Conservation (phyloP, 2,329 filamentous ascomycete species). For the Ophiocordyceps camponoti-floridani region DNA sequence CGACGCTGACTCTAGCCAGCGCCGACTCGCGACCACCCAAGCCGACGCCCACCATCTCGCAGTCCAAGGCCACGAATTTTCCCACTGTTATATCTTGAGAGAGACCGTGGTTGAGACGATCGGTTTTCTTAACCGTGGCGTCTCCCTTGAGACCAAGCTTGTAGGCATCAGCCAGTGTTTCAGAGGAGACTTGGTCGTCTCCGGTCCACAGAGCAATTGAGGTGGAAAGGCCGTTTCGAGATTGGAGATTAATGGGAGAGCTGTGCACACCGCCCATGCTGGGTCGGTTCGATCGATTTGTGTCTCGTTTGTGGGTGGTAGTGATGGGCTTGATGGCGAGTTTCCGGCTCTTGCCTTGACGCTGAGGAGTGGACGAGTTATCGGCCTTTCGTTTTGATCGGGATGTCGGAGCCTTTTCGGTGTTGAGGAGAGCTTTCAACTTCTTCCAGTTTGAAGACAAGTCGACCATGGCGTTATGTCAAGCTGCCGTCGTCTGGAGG, state of each 20-base stretch:
- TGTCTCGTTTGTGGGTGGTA: not conserved
- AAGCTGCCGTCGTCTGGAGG: no score
- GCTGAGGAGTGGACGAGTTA: conserved; percentile 8
- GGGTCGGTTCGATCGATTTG: not conserved
- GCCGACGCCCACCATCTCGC: conserved; percentile 92
- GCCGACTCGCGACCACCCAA: conserved; percentile 51
- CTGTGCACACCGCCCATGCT: conserved; percentile 41
- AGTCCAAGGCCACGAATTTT: conserved; percentile 87
- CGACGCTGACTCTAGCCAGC: conserved; percentile 72
- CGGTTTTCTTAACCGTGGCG: conserved; percentile 25
- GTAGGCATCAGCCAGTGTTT: conserved; percentile 44
- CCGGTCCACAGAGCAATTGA: conserved; percentile 42
- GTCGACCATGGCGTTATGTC: conserved; percentile 14
- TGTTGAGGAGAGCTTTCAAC: conserved; percentile 45
- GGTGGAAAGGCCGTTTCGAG: conserved; percentile 24
- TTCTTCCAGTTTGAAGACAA: conserved; percentile 64
- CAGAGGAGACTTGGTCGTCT: conserved; percentile 41
- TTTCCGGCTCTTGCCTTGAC: conserved; percentile 13
- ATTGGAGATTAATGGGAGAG: conserved; percentile 21
- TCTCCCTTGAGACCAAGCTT: conserved; percentile 31
- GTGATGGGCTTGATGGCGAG: conserved; percentile 1
- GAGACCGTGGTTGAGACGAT: conserved; percentile 45
- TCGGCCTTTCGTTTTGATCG: conserved; percentile 24
- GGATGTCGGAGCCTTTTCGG: conserved; percentile 20
- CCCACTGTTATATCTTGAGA: conserved; percentile 50